Conservation (phyloP, 2,329 filamentous ascomycete species). For the Exutisphaerella laricina region DNA sequence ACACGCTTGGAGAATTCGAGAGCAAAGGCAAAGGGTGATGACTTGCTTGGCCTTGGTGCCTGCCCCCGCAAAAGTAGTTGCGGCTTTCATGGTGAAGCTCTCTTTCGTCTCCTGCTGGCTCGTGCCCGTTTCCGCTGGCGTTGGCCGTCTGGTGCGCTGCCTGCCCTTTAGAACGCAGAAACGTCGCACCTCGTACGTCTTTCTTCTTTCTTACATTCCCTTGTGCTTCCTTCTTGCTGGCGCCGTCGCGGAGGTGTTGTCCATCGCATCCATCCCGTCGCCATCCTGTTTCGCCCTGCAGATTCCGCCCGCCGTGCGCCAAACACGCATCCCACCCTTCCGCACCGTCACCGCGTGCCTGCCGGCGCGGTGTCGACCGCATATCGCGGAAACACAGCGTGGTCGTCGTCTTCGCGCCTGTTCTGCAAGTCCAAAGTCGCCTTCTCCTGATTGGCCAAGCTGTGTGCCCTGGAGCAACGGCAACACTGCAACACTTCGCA, state of each 20-base stretch:
- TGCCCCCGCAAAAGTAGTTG: no score
- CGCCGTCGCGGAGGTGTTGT: not conserved
- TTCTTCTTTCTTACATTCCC: not conserved
- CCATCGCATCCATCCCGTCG: slow-evolving; percentile 4
- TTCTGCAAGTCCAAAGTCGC: slow-evolving; percentile 2
- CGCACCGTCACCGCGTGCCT: not conserved
- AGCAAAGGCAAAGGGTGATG: no score
- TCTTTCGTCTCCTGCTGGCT: not conserved
- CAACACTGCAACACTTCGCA: not conserved
- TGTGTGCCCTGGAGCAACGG: not conserved
- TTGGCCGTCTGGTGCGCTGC: slow-evolving; percentile 1
- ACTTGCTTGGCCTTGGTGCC: no score
- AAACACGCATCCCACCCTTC: not conserved
- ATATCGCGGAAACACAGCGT: slow-evolving; percentile 3
- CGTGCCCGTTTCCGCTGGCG: not conserved
- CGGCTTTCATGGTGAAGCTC: not conserved
- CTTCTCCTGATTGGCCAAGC: slow-evolving; percentile 6
- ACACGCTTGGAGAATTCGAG: no score
- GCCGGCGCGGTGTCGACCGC: not conserved
- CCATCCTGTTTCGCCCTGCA: slow-evolving; percentile 1
- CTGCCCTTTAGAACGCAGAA: not conserved
- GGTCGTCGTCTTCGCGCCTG: slow-evolving; percentile 6
- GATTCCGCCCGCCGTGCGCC: not conserved
- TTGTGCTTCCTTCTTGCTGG: not conserved
- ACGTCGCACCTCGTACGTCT: not conserved